Conservation (phyloP, 1,284 basidiomycete species). For the Heterobasidion annosum region DNA sequence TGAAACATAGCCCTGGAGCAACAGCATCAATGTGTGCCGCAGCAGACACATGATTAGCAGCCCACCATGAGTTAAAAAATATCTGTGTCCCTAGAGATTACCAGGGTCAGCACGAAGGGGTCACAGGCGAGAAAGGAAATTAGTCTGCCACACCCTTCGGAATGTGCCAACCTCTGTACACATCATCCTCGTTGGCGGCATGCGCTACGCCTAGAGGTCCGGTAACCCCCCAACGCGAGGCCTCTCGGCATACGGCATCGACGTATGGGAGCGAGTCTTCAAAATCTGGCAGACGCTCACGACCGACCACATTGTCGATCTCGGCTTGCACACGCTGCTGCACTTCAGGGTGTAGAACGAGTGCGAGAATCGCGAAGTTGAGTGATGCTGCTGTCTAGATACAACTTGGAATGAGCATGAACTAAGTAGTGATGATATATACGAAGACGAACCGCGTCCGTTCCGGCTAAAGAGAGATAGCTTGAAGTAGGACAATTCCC, state of each 20-base stretch:
- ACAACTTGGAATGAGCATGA: too few relatives aligned
- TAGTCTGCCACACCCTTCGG: conserved; percentile 9
- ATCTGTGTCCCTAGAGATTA: conserved; percentile 7
- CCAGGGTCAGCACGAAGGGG: neutral
- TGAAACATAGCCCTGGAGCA: conserved; percentile 16
- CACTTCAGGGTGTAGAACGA: conserved; percentile 14
- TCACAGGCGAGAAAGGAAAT: neutral
- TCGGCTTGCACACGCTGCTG: conserved; percentile 17
- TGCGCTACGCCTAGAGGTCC: conserved; percentile 10
- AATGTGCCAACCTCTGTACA: conserved; percentile 13
- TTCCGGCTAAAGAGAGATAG: too few relatives aligned
- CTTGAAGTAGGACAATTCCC: too few relatives aligned
- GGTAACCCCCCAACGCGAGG: conserved; percentile 13
- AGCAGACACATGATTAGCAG: neutral
- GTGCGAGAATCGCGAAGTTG: too few relatives aligned
- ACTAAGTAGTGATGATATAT: too few relatives aligned
- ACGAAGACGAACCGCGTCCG: too few relatives aligned
- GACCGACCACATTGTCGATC: conserved; percentile 16
- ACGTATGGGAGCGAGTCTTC: conserved; percentile 7
- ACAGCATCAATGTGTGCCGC: neutral
- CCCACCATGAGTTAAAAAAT: conserved; percentile 29
- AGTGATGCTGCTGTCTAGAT: too few relatives aligned
- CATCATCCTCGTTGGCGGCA: conserved; percentile 11
- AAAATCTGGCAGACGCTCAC: conserved; percentile 14
- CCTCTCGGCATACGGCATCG: conserved; percentile 17